A percentile compares a stretch with the other conserved stretches of the same genome.
Conservation (phyloP, 306 rosid species). For the Rosa multiflora region DNA sequence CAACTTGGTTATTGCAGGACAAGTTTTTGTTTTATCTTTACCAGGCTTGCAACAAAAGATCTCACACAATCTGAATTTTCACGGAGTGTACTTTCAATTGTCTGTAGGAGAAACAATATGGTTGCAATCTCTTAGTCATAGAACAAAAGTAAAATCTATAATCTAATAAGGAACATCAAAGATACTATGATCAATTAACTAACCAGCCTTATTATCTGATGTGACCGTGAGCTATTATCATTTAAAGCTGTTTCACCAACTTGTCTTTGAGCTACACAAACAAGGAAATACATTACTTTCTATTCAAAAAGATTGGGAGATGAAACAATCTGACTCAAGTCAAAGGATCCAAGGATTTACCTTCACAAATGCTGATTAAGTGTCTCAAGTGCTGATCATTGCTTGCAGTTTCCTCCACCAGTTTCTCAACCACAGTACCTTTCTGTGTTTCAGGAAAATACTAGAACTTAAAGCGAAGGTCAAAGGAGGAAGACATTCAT, state of each 20-base stretch:
- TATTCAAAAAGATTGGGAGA: not conserved
- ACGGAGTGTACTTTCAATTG: conserved; percentile 86
- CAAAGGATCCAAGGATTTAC: conserved; percentile 37
- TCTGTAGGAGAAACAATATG: conserved; percentile 44
- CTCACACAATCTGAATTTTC: conserved; percentile 83
- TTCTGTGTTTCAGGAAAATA: conserved; percentile 50
- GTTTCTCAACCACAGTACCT: conserved; percentile 96
- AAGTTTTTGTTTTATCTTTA: conserved; percentile 28
- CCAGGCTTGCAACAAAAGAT: conserved; percentile 96
- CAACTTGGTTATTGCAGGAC: conserved; percentile 5
- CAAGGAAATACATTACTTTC: conserved; percentile 10
- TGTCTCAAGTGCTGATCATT: conserved; percentile 89
- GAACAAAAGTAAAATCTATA: not conserved
- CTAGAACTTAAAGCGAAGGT: conserved; percentile 14
- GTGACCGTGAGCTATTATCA: conserved; percentile 94
- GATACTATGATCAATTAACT: conserved; percentile 23
- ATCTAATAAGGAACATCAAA: conserved; percentile 13
- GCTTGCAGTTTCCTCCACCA: conserved; percentile 90
- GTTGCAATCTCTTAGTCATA: conserved; percentile 6
- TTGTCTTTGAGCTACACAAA: conserved; percentile 91
- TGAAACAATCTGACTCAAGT: conserved; percentile 2
- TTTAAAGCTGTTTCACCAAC: conserved; percentile 99
- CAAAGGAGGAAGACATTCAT: not conserved
- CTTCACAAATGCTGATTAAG: conserved; percentile 90
- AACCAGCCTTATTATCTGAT: conserved; percentile 97